Conservation (phyloP, 768 basidiomycete species). For the Exsudoporus frostii region DNA sequence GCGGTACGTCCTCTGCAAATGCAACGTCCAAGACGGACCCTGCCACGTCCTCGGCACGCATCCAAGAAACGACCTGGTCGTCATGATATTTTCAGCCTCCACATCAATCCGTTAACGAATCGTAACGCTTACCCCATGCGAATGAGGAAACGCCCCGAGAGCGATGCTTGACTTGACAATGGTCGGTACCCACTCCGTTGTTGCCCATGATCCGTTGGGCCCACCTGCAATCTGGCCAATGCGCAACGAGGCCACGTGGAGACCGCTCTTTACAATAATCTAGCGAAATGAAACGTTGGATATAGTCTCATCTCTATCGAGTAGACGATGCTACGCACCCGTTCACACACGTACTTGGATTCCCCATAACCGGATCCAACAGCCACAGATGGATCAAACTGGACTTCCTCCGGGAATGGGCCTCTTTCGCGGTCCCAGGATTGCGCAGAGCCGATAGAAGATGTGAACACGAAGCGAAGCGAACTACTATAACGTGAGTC, state of each 20-base stretch:
- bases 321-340: conserved; percentile 25
- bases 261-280: conserved; percentile 27
- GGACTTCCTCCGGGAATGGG: conserved; percentile 31
- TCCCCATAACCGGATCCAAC: conserved; percentile 38
- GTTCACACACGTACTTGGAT: conserved; percentile 37
- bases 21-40: conserved; percentile 33
- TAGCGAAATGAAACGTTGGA: not conserved
- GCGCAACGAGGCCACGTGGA: conserved; percentile 24
- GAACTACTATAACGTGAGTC: conserved; percentile 19
- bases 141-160: conserved; percentile 30
- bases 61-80: conserved; percentile 33
- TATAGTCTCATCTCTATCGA: not conserved
- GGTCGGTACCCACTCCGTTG: conserved; percentile 35
- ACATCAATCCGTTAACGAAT: not conserved
- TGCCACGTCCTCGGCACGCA: conserved; percentile 36
- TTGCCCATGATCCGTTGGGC: conserved; percentile 34
- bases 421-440: conserved; percentile 23
- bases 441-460: conserved; percentile 19
- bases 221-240: conserved; percentile 36
- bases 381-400: conserved; percentile 25
- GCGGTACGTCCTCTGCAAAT: conserved; percentile 19
- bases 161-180: conserved; percentile 32
- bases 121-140: conserved; percentile 30
- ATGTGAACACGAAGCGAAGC: conserved; percentile 26
- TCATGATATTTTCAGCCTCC: not conserved